Percentiles rank a stretch among this genome's conserved stretches.
These are phyloP conservation scores for Oryza punctata DNA, from an alignment of 176 grass and related monocot genomes.

Conservation along the genomic window DNA sequence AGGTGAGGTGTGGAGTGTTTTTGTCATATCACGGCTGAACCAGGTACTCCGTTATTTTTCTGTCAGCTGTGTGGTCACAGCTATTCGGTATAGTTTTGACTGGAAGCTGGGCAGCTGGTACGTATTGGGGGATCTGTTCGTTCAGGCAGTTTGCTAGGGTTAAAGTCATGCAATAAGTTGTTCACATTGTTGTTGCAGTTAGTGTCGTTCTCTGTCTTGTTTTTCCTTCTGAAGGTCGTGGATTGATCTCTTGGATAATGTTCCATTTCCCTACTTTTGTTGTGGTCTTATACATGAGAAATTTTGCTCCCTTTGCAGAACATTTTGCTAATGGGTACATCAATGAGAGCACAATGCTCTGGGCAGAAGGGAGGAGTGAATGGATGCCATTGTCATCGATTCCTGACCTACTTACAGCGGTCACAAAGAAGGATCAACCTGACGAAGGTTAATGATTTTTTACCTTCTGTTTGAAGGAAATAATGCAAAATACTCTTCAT, in stretches of 20 bases:
- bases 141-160: conserved; percentile 18
- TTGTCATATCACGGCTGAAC: not conserved
- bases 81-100: not conserved
- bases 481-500: conserved; percentile 9
- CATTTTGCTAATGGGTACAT: conserved; percentile 78
- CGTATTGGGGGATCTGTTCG: not conserved
- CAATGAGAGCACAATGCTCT: conserved; percentile 66
- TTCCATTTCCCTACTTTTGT: not conserved
- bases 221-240: not conserved
- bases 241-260: not conserved
- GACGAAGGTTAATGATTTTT: conserved; percentile 42
- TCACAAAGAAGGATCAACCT: conserved; percentile 39
- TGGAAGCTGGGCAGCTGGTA: not conserved
- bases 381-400: conserved; percentile 74
- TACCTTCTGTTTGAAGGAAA: conserved; percentile 7
- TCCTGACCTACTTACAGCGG: conserved; percentile 49
- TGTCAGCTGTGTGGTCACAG: not conserved
- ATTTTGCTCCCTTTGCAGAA: conserved; percentile 46
- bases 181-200: not conserved
- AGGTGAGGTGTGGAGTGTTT: not conserved
- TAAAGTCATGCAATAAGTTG: not conserved
- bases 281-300: conserved; percentile 1
- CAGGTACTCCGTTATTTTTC: not conserved
- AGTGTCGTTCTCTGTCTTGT: not conserved
- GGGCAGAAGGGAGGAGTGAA: conserved; percentile 78